Conservation (phyloP, 805 yeast genomes). For the Sugiyamaella smithiae region DNA sequence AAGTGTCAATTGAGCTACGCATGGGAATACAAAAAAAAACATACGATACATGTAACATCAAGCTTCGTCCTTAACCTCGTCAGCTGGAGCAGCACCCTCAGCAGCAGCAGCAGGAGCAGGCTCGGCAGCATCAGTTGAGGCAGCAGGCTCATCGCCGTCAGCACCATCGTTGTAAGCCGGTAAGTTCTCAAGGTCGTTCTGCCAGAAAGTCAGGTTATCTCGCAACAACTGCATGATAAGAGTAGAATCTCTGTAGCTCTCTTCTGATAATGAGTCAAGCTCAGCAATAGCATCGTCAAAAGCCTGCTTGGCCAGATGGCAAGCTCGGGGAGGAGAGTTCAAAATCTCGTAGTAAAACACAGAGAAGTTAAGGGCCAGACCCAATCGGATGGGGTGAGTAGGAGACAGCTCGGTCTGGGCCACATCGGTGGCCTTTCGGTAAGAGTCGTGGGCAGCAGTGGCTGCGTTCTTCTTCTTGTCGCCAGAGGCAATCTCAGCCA, state of each 20-base stretch:
- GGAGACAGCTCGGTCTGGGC: constrained; percentile 98
- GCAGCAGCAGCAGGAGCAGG: constrained; percentile 17
- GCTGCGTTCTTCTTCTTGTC: constrained; percentile 95
- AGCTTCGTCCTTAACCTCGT: constrained; percentile 1
- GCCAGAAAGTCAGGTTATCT: constrained; percentile 97
- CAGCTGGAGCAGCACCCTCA: constrained; percentile 13
- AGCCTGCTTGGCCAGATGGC: constrained; percentile 98
- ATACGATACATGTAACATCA: constrained; percentile 2
- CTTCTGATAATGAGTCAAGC: constrained; percentile 95
- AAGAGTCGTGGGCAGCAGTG: constrained; percentile 89
- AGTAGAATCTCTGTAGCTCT: constrained; percentile 96
- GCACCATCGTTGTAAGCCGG: constrained; percentile 13
- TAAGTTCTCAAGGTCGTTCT: constrained; percentile 53
- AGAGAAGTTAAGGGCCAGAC: constrained; percentile 95
- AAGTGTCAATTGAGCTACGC: constrained; percentile 1
- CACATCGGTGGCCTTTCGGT: constrained; percentile 94
- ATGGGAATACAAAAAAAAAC: not conserved
- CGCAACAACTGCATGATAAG: constrained; percentile 97
- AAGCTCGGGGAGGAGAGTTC: constrained; percentile 97
- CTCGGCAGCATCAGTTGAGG: constrained; percentile 17
- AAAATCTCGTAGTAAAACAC: constrained; percentile 98
- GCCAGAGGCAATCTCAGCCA: constrained; percentile 94
- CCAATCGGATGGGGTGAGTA: constrained; percentile 98
- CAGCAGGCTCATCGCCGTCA: constrained; percentile 20
- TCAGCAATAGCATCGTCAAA: constrained; percentile 99